phyloP scores from a whole-genome alignment of 768 basidiomycete species.

The Kwoniella europaea region DNA sequence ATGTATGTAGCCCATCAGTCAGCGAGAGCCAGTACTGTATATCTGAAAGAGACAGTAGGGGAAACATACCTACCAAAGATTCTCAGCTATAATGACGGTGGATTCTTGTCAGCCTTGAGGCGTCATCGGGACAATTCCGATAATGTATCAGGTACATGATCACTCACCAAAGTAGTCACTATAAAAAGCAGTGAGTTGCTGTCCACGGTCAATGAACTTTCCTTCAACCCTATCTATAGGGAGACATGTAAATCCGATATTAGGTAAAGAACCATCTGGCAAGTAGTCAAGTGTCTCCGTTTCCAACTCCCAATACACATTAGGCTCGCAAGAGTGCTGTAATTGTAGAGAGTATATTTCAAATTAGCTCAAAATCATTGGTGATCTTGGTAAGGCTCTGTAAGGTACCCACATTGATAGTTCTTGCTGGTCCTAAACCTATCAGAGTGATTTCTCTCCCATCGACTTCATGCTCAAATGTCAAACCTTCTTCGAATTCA shows the following conservation, averaged over 20 bases:
- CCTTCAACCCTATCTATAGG: neutral
- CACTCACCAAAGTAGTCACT: constrained; percentile 16
- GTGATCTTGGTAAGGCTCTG: no score
- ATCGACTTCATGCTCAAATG: constrained; percentile 5
- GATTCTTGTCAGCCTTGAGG: neutral
- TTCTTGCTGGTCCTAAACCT: constrained; percentile 10
- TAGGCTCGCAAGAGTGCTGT: constrained; percentile 17
- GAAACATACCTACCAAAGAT: neutral
- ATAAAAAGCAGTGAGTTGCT: constrained; percentile 10
- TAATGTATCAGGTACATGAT: neutral
- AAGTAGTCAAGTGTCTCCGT: neutral
- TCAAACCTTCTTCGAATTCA: constrained; percentile 8
- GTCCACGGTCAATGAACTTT: neutral
- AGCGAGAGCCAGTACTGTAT: no score
- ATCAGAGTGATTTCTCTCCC: neutral
- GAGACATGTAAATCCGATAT: neutral
- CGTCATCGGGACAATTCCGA: neutral
- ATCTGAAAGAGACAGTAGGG: no score
- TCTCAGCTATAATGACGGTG: neutral
- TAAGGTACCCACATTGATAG: constrained; percentile 11
- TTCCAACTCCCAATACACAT: constrained; percentile 13
- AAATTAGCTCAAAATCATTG: neutral
- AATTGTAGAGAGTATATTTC: neutral
- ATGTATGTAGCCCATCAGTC: no score
- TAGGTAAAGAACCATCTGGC: neutral